Conservation (phyloP, 768 basidiomycete species). For the Asterophora lycoperdoides region DNA sequence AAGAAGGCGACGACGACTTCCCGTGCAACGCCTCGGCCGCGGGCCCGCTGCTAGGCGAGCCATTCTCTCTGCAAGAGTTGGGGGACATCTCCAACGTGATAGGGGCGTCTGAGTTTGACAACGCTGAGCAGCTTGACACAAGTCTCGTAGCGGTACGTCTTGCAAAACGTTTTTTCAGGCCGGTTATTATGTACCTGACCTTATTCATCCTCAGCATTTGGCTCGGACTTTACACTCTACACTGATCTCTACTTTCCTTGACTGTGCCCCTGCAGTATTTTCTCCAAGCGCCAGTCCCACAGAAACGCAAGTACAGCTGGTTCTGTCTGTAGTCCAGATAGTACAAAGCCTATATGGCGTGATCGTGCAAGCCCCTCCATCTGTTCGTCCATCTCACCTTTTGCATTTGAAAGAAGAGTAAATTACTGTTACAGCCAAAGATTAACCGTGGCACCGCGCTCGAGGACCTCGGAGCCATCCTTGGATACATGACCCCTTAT, state of each 20-base stretch:
- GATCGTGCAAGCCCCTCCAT: conserved; percentile 40
- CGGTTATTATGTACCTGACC: neutral
- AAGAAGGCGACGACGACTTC: conserved; percentile 34
- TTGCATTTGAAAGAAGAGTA: conserved; percentile 5
- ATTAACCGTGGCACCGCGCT: conserved; percentile 24
- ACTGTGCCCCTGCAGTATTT: conserved; percentile 81
- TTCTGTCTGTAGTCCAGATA: conserved; percentile 56
- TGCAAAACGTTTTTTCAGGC: neutral
- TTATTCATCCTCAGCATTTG: conserved; percentile 45
- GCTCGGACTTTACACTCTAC: conserved; percentile 73
- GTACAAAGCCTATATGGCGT: conserved; percentile 55
- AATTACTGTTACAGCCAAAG: conserved; percentile 19
- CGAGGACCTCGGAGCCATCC: conserved; percentile 52
- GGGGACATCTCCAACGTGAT: conserved; percentile 7
- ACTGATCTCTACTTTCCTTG: conserved; percentile 80
- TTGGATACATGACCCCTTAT: conserved; percentile 75
- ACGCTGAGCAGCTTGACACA: conserved; percentile 1
- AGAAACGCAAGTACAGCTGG: conserved; percentile 56
- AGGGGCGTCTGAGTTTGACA: conserved; percentile 2
- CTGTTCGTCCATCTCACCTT: conserved; percentile 28
- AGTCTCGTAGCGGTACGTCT: conserved; percentile 8
- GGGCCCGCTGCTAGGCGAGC: neutral
- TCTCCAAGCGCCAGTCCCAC: conserved; percentile 55
- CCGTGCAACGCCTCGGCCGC: conserved; percentile 18
- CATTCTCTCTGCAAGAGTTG: conserved; percentile 8